These are phyloP conservation scores for Oenanthe javanica DNA, from an alignment of 140 eudicot species.

Conservation along the genomic window DNA sequence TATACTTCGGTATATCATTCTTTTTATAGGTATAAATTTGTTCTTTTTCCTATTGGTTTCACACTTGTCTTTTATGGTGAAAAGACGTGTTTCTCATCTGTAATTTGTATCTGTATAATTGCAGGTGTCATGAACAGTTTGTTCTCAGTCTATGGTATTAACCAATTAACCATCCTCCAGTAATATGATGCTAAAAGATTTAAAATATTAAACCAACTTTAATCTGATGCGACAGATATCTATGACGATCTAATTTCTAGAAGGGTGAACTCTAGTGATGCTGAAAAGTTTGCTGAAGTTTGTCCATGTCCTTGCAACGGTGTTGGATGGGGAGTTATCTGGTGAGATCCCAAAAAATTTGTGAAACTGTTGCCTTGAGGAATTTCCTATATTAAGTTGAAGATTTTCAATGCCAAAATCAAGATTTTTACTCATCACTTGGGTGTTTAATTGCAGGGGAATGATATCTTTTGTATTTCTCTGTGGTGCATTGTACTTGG, in stretches of 20 bases:
- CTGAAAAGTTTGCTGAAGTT: conserved; percentile 97
- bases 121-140: conserved; percentile 99
- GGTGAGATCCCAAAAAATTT: conserved; percentile 30
- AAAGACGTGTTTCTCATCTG: conserved; percentile 18
- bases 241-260: conserved; percentile 92
- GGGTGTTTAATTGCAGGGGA: conserved; percentile 56
- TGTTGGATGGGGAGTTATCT: conserved; percentile 85
- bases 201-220: neutral
- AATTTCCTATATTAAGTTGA: neutral
- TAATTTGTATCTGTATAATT: conserved; percentile 20
- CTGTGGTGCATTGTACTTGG: conserved; percentile 74
- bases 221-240: conserved; percentile 50
- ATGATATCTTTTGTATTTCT: conserved; percentile 80
- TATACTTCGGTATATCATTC: conserved; percentile 73
- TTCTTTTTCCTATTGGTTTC: conserved; percentile 4
- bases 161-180: conserved; percentile 13
- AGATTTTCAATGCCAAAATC: neutral
- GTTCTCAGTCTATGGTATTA: conserved; percentile 88
- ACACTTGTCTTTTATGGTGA: neutral
- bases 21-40: conserved; percentile 69
- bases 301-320: conserved; percentile 98
- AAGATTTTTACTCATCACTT: neutral
- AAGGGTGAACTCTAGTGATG: conserved; percentile 93
- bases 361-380: neutral
- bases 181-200: conserved; percentile 2